Base-by-base conservation (phyloP, 1,284 basidiomycete genomes). In the Cutaneotrichosporon arboriforme region DNA sequence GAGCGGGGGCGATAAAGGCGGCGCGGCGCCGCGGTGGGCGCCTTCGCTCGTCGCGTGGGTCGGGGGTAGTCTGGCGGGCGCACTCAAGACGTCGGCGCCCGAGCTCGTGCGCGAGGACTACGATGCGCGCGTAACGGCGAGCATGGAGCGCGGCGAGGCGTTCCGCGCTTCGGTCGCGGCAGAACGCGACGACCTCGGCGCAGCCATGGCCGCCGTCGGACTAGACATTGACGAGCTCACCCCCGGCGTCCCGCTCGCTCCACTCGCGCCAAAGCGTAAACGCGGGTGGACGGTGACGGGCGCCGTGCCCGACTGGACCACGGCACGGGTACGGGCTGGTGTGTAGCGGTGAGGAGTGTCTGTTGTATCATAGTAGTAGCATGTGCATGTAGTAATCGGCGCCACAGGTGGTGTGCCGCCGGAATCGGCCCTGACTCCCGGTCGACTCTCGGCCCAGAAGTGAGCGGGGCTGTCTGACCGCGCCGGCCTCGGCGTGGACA, bases 11-110 rank as follows among this genome's bases (percentile, higher is more conserved):
- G 46, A 63, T 0, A 84, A 83, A 57, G 84, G 84, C 0, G 90
- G 90, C 4, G 86, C 83, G 62, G 88, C 88, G 1, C 92, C 91
- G 0, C 86, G 88, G 0, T 94, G 91, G 74, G 77, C 84, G 7
- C 85, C 90, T 2, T 83, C 84, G 1, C 79, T 84, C 34, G 79
- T 92, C 72, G 81, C 86, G 0, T 97, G 92, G 91, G 84, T 97
- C n/a, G 92, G 92, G 3, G 92, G 89, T 0, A 91, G 88, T 34
- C 73, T 97, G 14, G 88, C 90, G 3, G 93, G 92, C 0, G 78
- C 87, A 12, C 77, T 96, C 49, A 93, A 94, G 74, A 89, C 85
- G 0, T 86, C 88, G 1, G 89, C 87, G 2, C 80, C 80, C 4
- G 90, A 93, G 67, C 80, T 94, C 12, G 67, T 83, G 36, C 79